These are phyloP conservation scores for Tylopilus intermedius DNA, from an alignment of 768 basidiomycete genomes.

Conservation along the genomic window DNA sequence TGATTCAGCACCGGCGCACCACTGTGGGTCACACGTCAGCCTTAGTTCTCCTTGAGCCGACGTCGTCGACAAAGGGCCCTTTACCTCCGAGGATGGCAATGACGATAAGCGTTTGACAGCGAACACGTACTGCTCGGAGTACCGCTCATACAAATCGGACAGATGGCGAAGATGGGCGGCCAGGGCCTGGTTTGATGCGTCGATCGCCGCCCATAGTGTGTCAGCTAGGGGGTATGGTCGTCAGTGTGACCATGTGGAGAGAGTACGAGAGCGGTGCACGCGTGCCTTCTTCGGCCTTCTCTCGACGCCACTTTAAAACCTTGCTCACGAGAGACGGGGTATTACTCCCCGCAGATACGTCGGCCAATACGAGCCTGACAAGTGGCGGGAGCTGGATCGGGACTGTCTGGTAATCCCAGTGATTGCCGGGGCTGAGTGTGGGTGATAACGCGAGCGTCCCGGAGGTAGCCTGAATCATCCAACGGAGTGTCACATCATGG, in stretches of 20 bases:
- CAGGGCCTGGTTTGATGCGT: constrained; percentile 57
- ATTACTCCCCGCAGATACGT: constrained; percentile 93
- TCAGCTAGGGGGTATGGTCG: constrained; percentile 40
- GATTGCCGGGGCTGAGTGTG: constrained; percentile 49
- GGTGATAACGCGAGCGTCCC: constrained; percentile 37
- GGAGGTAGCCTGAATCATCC: constrained; percentile 10
- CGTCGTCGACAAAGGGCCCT: constrained; percentile 33
- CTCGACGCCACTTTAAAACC: constrained; percentile 84
- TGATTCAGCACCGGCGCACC: constrained; percentile 28
- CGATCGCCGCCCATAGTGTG: constrained; percentile 59
- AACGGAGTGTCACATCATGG: neutral
- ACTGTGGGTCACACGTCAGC: constrained; percentile 38
- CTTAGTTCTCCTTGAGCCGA: neutral
- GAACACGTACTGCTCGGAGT: constrained; percentile 48
- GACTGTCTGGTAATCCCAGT: constrained; percentile 68
- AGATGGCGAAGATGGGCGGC: constrained; percentile 49
- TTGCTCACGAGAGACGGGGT: constrained; percentile 91
- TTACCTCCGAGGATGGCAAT: constrained; percentile 44
- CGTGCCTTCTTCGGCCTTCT: constrained; percentile 53
- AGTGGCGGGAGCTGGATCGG: constrained; percentile 81
- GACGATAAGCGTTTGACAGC: constrained; percentile 61
- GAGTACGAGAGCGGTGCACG: neutral
- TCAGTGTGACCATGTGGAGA: neutral
- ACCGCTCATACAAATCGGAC: constrained; percentile 42
- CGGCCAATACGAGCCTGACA: constrained; percentile 83